Conservation (phyloP, 257 asterid species). For the Penstemon barbatus region DNA sequence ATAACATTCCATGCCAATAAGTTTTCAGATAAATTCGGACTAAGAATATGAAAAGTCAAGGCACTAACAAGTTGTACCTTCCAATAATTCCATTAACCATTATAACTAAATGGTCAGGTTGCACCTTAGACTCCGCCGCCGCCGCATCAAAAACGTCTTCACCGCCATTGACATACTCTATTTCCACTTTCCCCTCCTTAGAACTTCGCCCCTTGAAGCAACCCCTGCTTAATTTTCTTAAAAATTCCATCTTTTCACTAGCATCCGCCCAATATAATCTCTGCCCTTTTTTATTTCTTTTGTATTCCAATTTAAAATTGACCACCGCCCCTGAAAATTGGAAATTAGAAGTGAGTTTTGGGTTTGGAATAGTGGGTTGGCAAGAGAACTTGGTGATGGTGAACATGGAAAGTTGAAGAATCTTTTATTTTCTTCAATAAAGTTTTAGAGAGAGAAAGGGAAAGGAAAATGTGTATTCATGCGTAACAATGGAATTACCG, state of each 20-base stretch:
- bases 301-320: slow-evolving; percentile 35
- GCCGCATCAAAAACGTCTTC: slow-evolving; percentile 67
- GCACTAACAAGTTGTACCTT: slow-evolving; percentile 41
- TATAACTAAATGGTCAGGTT: slow-evolving; percentile 75
- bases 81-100: slow-evolving; percentile 89
- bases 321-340: slow-evolving; percentile 35
- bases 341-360: slow-evolving; percentile 39
- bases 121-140: slow-evolving; percentile 51
- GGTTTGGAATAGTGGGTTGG: slow-evolving; percentile 38
- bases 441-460: slow-evolving; percentile 25
- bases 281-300: slow-evolving; percentile 28
- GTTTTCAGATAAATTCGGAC: too few species aligned
- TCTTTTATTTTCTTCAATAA: neutral
- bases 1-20: neutral
- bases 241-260: slow-evolving; percentile 51
- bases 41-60: neutral
- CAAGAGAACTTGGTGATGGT: slow-evolving; percentile 49
- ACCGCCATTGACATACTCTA: slow-evolving; percentile 63
- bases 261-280: slow-evolving; percentile 43
- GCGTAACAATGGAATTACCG: too few species aligned
- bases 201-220: slow-evolving; percentile 50
- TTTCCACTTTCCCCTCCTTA: slow-evolving; percentile 52
- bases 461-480: neutral
- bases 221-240: slow-evolving; percentile 53
- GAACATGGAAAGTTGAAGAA: slow-evolving; percentile 47